Evolutionary conservation across 768 basidiomycete genomes (phyloP), one percentile per base, ranked within the genome.

Genomic region (Suillus alpinus): DNA sequence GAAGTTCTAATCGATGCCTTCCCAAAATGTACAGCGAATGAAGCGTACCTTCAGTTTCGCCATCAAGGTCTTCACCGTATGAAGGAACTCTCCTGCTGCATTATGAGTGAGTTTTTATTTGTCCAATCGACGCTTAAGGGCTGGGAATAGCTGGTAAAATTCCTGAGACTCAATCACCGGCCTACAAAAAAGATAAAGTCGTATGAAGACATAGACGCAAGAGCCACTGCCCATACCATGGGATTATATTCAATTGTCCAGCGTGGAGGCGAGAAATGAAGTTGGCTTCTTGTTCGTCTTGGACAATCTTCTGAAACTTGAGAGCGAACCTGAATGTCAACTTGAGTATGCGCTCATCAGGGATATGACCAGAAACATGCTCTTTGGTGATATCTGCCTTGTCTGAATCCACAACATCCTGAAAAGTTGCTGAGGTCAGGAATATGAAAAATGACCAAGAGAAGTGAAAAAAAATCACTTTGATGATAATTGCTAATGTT

Each of bases 371-470:
- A 23, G 32, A 34, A 6, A 41, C 83, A 53, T 59, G 86, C 86
- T 87, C 86, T 69, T 76, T 73, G 6, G 78, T 79, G 29, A 88
- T 86, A 57, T 87, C 86, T 1, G 63, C 69, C 66, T 79, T 83
- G 70, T 87, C 86, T 0, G 83, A 79, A 57, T 87, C 86, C 0
- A 86, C 79, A 14, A 87, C 86, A 53, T 88, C 86, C 86, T 87
- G 59, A 20, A 6, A 36, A 36, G 16, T 44, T 16, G 6, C 10
- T 13, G 10, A 49, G 23, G 4, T 63, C 14, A 52, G 23, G 9
- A 43, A 56, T 29, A 18, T 62, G 14, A 53, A 14, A 14, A 20
- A 32, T 6, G 16, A 36, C 16, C 14, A 18, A 26, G 0, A 14
- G 3, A 31, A 26, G 3, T 0, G 34, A 8, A 46, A 44, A 23